Evolutionary conservation across 1,284 basidiomycete genomes (phyloP), one percentile per base, ranked within the genome.

Genomic region (Tilletia walkeri): DNA sequence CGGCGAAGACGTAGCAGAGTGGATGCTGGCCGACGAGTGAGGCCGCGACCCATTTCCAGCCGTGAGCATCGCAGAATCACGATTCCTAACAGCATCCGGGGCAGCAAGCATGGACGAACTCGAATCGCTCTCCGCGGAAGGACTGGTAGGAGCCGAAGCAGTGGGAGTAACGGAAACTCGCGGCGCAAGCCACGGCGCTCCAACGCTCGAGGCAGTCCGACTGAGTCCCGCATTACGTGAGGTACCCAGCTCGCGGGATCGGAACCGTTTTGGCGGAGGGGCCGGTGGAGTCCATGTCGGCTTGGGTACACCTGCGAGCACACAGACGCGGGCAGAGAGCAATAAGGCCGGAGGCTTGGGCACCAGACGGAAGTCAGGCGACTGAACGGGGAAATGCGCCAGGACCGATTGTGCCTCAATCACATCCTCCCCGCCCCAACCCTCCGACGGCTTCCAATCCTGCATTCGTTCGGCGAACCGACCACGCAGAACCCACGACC

Each of bases 111-210:
- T 45, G 41, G 41, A 45, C 41, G 41, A 7, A 45, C 41, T 45
- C 41, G 41, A 45, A 45, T 45, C 41, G 41, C 41, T 45, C 14
- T 45, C 41, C 41, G 41, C 41, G 9, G 41, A 45, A 45, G 41
- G 41, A 45, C 41, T 45, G 41, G 14, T 14, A 45, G 41, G 41
- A 45, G 41, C 41, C 41, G 41, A 45, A 45, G 41, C 6, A 14
- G 41, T 45, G 9, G 41, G 41, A 45, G 9, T 45, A 14, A 14
- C 41, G 14, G 41, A 45, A 7, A 45, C 41, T 3, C 50, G 50
- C 20, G 50, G 50, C 20, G 59, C 59, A 41, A 63, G 59, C 59
- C 59, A 63, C 6, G 59, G 59, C 59, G 59, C 59, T 63, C 34
- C 59, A 36, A 63, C 34, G 20, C 24, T n/a, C 10, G 66, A 50